Evolutionary conservation across 225 moss, liverwort and hornwort species (phyloP), one percentile per base, ranked within the genome.

Genomic region (Polytrichum formosum): DNA sequence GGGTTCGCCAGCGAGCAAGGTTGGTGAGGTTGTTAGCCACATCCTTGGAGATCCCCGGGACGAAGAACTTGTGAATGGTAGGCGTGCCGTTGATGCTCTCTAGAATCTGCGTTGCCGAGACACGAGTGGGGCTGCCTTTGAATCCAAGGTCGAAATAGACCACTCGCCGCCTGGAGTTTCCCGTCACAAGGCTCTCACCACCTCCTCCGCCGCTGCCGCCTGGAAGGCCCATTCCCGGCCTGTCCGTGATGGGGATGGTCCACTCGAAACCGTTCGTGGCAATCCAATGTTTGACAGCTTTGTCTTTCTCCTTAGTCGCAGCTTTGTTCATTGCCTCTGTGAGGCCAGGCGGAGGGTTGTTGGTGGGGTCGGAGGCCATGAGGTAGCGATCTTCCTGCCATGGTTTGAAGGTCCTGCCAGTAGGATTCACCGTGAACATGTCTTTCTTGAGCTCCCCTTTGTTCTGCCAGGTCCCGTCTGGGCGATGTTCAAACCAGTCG

Each of bases 121-220:
- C 67, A 17, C 67, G 67, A 29, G 21, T 35, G 21, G 17, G n/a
- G 33, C 53, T 67, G 35, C 67, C 67, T 17, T 37, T 37, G 33
- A 67, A 67, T 4, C 67, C 67, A 19, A 67, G 53, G 53, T 67
- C 5, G 9, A 67, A 67, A 35, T 67, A 1, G 4, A 67, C 21
- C 5, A 67, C 67, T 13, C 67, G 67, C 25, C 67, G 17, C 31
- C 67, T 19, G 8, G 67, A 26, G 67, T 67, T 67, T 0, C 16
- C 6, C 18, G 67, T 67, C 67, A 37, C 67, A 67, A 67, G 67
- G 67, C 67, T 26, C 67, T 26, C 35, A 16, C 67, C 67, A 35
- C 30, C 30, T 3, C 30, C 30, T 30, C 30, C 30, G 30, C 30
- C 30, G 30, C 30, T 30, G 30, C 67, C 67, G 19, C 67, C 27